Conservation (phyloP, 2,329 filamentous ascomycete genomes). For the Penicillium decumbens region DNA sequence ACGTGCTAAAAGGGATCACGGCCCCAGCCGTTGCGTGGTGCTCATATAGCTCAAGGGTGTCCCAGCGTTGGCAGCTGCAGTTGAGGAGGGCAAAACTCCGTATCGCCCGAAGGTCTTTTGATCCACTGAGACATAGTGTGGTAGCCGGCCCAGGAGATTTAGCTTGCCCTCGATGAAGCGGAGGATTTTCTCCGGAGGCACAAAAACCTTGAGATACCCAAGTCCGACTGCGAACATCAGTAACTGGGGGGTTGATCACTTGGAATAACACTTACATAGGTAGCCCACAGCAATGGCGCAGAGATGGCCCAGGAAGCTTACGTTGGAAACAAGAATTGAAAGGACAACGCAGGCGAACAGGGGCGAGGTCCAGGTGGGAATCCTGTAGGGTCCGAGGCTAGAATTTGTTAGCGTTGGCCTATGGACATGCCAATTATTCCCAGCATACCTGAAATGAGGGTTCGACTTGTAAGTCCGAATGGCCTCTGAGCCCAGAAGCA, state of each 20-base stretch:
- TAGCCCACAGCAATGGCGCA: slow-evolving; percentile 83
- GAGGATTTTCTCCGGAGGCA: slow-evolving; percentile 81
- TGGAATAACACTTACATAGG: slow-evolving; percentile 58
- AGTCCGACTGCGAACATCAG: slow-evolving; percentile 59
- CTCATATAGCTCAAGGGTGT: slow-evolving; percentile 58
- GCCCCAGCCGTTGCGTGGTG: slow-evolving; percentile 62
- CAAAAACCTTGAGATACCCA: slow-evolving; percentile 82
- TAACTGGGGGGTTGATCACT: slow-evolving; percentile 1
- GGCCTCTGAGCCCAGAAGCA: slow-evolving; percentile 77
- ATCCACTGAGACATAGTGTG: slow-evolving; percentile 90
- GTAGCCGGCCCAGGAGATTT: slow-evolving; percentile 75
- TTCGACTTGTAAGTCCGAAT: slow-evolving; percentile 79
- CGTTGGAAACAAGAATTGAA: slow-evolving; percentile 70
- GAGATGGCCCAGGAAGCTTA: slow-evolving; percentile 80
- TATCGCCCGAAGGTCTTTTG: slow-evolving; percentile 94
- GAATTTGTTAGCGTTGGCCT: slow-evolving; percentile 16
- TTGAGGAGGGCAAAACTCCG: slow-evolving; percentile 69
- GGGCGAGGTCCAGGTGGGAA: slow-evolving; percentile 90
- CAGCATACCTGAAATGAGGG: slow-evolving; percentile 63
- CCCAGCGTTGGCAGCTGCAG: slow-evolving; percentile 27
- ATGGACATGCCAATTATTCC: not conserved
- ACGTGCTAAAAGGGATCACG: slow-evolving; percentile 44
- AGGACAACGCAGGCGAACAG: slow-evolving; percentile 71
- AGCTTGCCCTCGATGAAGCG: slow-evolving; percentile 85
- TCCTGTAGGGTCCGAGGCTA: slow-evolving; percentile 59